These are phyloP conservation scores for Tephrocybe sp. DNA, from an alignment of 768 basidiomycete species.

Conservation along the genomic window DNA sequence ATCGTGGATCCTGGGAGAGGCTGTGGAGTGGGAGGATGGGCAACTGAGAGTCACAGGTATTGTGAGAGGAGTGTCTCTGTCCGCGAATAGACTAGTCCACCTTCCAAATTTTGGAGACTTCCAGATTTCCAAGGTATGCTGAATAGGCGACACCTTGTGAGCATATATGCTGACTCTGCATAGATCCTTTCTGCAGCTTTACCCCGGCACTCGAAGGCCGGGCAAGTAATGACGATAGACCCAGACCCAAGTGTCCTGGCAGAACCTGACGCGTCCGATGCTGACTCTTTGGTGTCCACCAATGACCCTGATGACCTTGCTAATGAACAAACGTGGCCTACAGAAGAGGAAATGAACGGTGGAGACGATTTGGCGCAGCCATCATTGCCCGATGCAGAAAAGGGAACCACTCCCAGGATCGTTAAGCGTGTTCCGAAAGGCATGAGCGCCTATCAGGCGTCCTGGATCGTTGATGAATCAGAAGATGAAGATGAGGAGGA, in stretches of 20 bases:
- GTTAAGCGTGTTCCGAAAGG: slow-evolving; percentile 91
- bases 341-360: slow-evolving; percentile 88
- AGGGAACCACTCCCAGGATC: slow-evolving; percentile 75
- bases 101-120: slow-evolving; percentile 88
- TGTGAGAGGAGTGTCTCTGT: slow-evolving; percentile 76
- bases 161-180: neutral
- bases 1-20: slow-evolving; percentile 69
- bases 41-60: slow-evolving; percentile 77
- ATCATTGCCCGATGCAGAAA: slow-evolving; percentile 59
- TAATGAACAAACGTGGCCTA: slow-evolving; percentile 99
- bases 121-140: slow-evolving; percentile 71
- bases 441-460: slow-evolving; percentile 95
- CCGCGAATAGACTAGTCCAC: slow-evolving; percentile 84
- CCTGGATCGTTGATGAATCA: slow-evolving; percentile 91
- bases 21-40: slow-evolving; percentile 61
- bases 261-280: slow-evolving; percentile 60
- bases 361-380: slow-evolving; percentile 27
- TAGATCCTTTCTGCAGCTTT: slow-evolving; percentile 74
- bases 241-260: slow-evolving; percentile 66
- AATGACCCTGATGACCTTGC: slow-evolving; percentile 88
- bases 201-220: slow-evolving; percentile 34
- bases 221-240: slow-evolving; percentile 54
- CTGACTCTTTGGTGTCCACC: slow-evolving; percentile 84
- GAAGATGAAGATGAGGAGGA: slow-evolving; percentile 60
- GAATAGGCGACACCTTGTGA: slow-evolving; percentile 23